phyloP scores from a whole-genome alignment of 2,329 filamentous ascomycete genomes.

The Fusarium zealandicum region DNA sequence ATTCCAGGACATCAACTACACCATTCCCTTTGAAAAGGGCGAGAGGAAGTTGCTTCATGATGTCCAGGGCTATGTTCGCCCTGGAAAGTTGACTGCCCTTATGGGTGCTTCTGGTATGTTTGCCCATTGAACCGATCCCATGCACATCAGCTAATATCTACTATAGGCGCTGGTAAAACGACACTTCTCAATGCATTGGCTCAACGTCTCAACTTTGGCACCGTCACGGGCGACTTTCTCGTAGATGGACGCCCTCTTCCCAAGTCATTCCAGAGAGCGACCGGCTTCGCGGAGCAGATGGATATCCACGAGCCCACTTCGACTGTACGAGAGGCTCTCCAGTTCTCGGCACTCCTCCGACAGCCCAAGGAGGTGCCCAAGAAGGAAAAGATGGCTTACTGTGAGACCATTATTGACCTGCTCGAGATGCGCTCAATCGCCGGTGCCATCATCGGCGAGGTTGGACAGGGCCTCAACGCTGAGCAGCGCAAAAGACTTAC shows the following conservation, averaged over 20 bases:
- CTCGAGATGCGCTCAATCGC: conserved; percentile 74
- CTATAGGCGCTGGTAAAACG: conserved; percentile 68
- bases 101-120: conserved; percentile 66
- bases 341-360: conserved; percentile 70
- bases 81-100: conserved; percentile 79
- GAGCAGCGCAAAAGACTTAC: conserved; percentile 66
- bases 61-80: conserved; percentile 84
- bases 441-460: conserved; percentile 67
- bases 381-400: conserved; percentile 71
- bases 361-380: conserved; percentile 64
- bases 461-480: conserved; percentile 66
- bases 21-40: conserved; percentile 64
- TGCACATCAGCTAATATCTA: background rate
- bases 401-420: conserved; percentile 72
- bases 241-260: conserved; percentile 77
- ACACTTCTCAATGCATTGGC: conserved; percentile 77
- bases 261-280: conserved; percentile 80
- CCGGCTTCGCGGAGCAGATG: conserved; percentile 72
- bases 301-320: conserved; percentile 72
- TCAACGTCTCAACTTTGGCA: conserved; percentile 77
- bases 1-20: conserved; percentile 59
- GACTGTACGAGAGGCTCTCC: conserved; percentile 71
- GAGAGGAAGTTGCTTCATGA: conserved; percentile 74
- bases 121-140: background rate
- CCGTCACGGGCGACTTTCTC: conserved; percentile 79